Conservation (phyloP, 306 rosid genomes). For the Heteromeles arbutifolia region DNA sequence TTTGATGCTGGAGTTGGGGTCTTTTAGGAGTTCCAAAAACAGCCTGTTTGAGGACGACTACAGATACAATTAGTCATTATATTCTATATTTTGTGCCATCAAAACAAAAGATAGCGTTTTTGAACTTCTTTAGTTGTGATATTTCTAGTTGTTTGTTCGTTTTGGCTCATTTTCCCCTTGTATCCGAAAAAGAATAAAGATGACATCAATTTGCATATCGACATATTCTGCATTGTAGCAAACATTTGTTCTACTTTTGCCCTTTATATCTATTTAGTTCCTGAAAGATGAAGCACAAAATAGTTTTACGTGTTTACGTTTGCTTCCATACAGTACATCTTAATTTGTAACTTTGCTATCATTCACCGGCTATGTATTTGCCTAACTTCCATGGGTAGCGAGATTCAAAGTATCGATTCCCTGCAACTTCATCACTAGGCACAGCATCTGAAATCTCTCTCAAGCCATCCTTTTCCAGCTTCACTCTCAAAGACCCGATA, state of each 20-base stretch:
- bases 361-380: slow-evolving; percentile 8
- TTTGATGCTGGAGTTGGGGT: too few relatives aligned
- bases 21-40: neutral
- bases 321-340: neutral
- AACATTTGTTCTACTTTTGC: neutral
- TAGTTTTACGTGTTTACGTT: too few relatives aligned
- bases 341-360: neutral
- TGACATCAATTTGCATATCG: too few relatives aligned
- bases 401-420: too few relatives aligned
- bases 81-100: neutral
- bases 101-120: neutral
- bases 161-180: neutral
- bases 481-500: too few relatives aligned
- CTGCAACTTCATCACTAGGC: too few relatives aligned
- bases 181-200: neutral
- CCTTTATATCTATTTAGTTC: neutral
- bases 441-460: too few relatives aligned
- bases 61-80: neutral
- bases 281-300: too few relatives aligned
- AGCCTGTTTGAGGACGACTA: neutral
- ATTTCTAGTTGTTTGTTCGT: neutral
- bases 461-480: too few relatives aligned
- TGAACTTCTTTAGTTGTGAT: neutral
- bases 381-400: too few relatives aligned
- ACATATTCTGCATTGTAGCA: neutral